These are phyloP conservation scores for Syncephalastrum sp. DNA, from an alignment of 371 early-diverging fungal species.

Conservation along the genomic window DNA sequence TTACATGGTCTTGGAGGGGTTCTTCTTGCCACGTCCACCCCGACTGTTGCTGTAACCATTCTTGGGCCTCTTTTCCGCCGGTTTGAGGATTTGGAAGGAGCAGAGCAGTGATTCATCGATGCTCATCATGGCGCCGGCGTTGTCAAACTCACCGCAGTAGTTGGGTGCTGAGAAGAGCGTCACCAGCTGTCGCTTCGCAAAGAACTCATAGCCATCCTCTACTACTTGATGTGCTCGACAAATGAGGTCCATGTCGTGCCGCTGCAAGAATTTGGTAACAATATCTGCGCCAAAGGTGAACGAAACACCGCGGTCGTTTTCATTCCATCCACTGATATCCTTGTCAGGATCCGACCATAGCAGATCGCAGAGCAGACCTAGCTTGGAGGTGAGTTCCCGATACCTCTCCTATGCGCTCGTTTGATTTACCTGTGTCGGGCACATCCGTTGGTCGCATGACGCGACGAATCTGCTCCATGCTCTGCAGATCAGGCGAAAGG, in stretches of 20 bases:
- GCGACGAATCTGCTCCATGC: constrained; percentile 93
- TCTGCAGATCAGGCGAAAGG: constrained; percentile 89
- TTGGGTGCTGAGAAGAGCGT: constrained; percentile 98
- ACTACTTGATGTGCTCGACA: constrained; percentile 98
- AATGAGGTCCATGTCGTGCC: constrained; percentile 88
- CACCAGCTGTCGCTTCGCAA: constrained; percentile 89
- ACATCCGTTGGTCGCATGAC: constrained; percentile 95
- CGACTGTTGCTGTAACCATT: constrained; percentile 19
- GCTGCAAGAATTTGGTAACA: constrained; percentile 82
- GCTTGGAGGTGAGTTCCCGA: not conserved
- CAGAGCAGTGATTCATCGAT: constrained; percentile 91
- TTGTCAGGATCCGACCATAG: constrained; percentile 88
- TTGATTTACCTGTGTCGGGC: constrained; percentile 73
- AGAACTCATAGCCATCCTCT: constrained; percentile 98
- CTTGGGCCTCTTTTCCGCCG: constrained; percentile 31
- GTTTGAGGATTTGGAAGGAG: constrained; percentile 66
- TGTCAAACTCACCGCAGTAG: constrained; percentile 98
- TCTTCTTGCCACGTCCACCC: constrained; percentile 19
- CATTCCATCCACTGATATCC: constrained; percentile 82
- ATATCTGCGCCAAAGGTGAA: constrained; percentile 91
- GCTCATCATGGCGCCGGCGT: constrained; percentile 92
- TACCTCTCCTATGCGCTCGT: not conserved
- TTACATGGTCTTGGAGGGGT: constrained; percentile 13
- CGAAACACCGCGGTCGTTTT: constrained; percentile 96
- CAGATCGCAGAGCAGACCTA: constrained; percentile 79